These are phyloP conservation scores for Helianthus tuberosus DNA, from an alignment of 129 eudicot species.

Conservation along the genomic window DNA sequence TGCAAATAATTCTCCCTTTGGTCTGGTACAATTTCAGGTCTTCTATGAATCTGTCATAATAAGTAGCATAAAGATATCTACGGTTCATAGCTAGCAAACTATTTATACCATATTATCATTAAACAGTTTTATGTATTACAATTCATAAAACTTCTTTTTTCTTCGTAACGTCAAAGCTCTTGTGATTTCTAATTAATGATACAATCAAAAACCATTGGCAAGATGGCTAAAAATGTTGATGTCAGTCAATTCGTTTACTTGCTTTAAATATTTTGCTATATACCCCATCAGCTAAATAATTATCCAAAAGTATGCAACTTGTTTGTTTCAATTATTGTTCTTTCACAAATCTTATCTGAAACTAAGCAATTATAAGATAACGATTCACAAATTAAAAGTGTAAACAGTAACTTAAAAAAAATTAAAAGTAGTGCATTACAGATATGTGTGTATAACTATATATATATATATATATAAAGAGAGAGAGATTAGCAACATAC, in stretches of 20 bases:
- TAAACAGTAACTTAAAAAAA: no score
- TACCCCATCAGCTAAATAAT: background rate
- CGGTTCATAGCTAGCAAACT: background rate
- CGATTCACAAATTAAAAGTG: no score
- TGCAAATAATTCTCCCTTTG: constrained; percentile 94
- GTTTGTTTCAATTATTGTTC: background rate
- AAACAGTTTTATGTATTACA: background rate
- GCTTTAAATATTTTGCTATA: background rate
- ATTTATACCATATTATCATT: background rate
- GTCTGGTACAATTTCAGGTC: constrained; percentile 97
- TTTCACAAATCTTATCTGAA: background rate
- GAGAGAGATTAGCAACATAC: constrained; percentile 45
- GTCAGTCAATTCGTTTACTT: background rate
- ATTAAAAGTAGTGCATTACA: no score
- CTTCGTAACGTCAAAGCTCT: background rate
- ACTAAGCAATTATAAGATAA: background rate
- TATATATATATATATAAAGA: background rate
- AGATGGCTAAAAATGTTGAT: background rate
- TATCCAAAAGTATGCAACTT: background rate
- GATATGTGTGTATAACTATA: no score
- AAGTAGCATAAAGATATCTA: constrained; percentile 7
- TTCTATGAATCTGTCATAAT: constrained; percentile 83
- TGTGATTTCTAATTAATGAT: background rate
- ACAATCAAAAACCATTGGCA: background rate
- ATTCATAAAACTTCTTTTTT: background rate